A percentile compares a stretch with the other conserved stretches of the same genome.
These are phyloP conservation scores for Yarrowia divulgata DNA, from an alignment of 805 yeast genomes.

Conservation along the genomic window DNA sequence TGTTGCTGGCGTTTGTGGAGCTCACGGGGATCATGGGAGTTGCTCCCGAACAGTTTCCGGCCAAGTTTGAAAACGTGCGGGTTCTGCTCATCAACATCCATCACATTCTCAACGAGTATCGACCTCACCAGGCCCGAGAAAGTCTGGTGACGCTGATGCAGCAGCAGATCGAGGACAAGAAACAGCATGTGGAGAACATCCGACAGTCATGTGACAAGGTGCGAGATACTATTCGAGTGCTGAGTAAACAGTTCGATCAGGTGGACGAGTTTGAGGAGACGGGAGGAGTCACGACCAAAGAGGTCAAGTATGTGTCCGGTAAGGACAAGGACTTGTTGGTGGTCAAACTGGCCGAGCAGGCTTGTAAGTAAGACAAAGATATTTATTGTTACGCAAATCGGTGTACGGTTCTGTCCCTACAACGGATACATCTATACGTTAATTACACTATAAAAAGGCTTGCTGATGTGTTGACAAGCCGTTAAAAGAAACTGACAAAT, in stretches of 20 bases:
- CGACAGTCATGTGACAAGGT: constrained; percentile 55
- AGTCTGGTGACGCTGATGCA: constrained; percentile 76
- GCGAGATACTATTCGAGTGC: constrained; percentile 50
- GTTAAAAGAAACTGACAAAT: not conserved
- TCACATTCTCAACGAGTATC: constrained; percentile 86
- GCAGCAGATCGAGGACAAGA: constrained; percentile 61
- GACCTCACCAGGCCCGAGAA: constrained; percentile 96
- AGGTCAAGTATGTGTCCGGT: constrained; percentile 7
- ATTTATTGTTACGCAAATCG: constrained; percentile 11
- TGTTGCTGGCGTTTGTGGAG: constrained; percentile 80
- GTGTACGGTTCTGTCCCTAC: not conserved
- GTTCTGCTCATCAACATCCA: constrained; percentile 86
- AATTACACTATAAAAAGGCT: constrained; percentile 18
- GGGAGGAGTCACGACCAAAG: constrained; percentile 37
- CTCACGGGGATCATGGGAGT: constrained; percentile 77
- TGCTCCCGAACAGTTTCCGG: constrained; percentile 68
- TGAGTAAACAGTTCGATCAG: constrained; percentile 48
- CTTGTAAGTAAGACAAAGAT: constrained; percentile 13
- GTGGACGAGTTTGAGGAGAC: constrained; percentile 33
- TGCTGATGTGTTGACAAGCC: constrained; percentile 4
- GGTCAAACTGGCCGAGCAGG: constrained; percentile 20
- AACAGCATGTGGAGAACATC: constrained; percentile 49
- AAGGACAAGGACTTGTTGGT: constrained; percentile 33
- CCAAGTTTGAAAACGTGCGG: constrained; percentile 79
- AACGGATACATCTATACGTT: constrained; percentile 15